Evolutionary conservation across 345 rosid genomes (phyloP).

Genomic region (Diplotaxis tenuifolia): DNA sequence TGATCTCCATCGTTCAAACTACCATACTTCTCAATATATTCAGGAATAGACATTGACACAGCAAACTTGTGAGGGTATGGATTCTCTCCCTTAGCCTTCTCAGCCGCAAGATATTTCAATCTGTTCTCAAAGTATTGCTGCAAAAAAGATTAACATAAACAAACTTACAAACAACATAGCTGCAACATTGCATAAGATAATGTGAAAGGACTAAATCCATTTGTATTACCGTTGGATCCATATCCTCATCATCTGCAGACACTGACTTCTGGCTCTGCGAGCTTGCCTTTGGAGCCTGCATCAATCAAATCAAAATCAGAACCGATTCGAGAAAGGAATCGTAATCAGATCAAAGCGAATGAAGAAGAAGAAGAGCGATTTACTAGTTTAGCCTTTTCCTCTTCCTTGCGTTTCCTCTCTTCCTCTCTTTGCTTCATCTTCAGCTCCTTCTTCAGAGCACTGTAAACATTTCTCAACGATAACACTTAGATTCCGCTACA

Average conservation of each 20-base stretch:
- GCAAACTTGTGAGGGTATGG: constrained; percentile 90
- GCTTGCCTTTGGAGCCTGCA: constrained; percentile 21
- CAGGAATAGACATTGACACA: constrained; percentile 54
- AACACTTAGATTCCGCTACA: neutral
- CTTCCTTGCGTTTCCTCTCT: constrained; percentile 76
- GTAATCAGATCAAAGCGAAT: neutral
- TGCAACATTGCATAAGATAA: constrained; percentile 2
- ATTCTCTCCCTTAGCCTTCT: constrained; percentile 67
- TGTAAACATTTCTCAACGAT: constrained; percentile 24
- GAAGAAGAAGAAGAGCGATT: neutral
- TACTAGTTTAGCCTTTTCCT: constrained; percentile 45
- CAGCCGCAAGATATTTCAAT: constrained; percentile 60
- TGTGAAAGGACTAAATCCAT: too few species aligned
- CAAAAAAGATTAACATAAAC: constrained; percentile 17
- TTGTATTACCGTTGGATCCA: constrained; percentile 72
- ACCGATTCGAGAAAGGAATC: neutral
- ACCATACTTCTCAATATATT: constrained; percentile 61
- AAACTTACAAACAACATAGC: neutral
- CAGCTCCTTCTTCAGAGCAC: constrained; percentile 84
- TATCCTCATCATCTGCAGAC: constrained; percentile 90
- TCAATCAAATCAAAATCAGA: neutral
- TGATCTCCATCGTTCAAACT: constrained; percentile 67
- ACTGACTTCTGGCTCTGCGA: constrained; percentile 20
- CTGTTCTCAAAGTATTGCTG: constrained; percentile 93
- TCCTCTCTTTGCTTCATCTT: constrained; percentile 76